Evolutionary conservation across 73 alveolate genomes (phyloP).

Genomic region (Paramecium caudatum): DNA sequence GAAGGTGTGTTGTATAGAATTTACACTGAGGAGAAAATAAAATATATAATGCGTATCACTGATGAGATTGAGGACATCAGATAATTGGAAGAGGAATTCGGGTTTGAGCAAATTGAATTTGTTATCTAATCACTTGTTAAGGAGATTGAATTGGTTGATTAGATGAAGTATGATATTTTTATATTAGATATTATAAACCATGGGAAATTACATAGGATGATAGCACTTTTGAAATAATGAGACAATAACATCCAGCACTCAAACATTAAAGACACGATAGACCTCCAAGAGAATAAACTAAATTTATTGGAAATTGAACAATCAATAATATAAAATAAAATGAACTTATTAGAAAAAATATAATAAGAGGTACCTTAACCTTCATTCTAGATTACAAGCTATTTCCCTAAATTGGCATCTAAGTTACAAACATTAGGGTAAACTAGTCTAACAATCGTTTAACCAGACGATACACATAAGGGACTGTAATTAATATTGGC

Average conservation of each 20-base stretch:
- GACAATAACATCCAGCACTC: conserved; percentile 33
- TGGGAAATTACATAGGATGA: conserved; percentile 74
- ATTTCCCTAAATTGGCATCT: neutral
- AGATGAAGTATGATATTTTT: conserved; percentile 56
- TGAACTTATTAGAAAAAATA: neutral
- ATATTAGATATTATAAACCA: conserved; percentile 64
- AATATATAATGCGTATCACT: conserved; percentile 73
- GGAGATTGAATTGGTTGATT: conserved; percentile 72
- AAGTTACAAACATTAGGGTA: neutral
- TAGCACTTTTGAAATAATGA: conserved; percentile 46
- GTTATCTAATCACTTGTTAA: conserved; percentile 45
- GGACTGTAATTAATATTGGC: no score
- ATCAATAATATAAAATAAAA: neutral
- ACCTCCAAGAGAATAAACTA: conserved; percentile 73
- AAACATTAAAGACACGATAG: conserved; percentile 54
- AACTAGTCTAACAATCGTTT: neutral
- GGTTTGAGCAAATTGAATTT: conserved; percentile 60
- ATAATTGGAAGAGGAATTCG: conserved; percentile 73
- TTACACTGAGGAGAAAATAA: conserved; percentile 74
- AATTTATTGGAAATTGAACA: conserved; percentile 49
- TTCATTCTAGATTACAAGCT: neutral
- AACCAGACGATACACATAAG: no score
- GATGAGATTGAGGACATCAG: conserved; percentile 75
- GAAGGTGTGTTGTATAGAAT: conserved; percentile 74
- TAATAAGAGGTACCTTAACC: neutral